Evolutionary conservation across 805 yeast genomes (phyloP), one percentile per base, ranked within the genome.

Genomic region (Torulaspora franciscae): DNA sequence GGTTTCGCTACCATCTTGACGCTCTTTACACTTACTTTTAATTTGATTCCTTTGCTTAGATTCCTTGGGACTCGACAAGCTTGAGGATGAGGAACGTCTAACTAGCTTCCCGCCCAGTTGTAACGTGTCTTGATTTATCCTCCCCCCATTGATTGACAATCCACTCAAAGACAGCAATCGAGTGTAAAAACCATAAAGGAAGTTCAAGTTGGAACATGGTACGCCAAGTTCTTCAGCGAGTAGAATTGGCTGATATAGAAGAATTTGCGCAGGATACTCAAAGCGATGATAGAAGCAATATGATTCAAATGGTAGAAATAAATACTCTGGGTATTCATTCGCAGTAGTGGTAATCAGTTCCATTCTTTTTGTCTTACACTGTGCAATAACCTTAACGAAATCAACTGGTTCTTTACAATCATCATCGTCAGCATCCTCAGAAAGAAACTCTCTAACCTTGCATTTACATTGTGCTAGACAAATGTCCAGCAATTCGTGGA

Each of bases 221-320:
- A 53, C 47, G 8, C 48, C 45, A 42, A 54, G 61, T 29, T 41
- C 51, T 19, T 52, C 54, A 2, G 62, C 64, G 24, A 64, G 40
- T 4, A 47, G 24, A 9, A 61, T 49, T 2, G 65, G 61, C 42
- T 63, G 67, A 14, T 54, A 49, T 9, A 64, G 46, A 24, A 64
- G 42, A 6, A 64, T 48, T 29, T 63, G 58, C 2, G 63, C 63
- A 2, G 68, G 68, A 48, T 52, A 63, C 40, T 61, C 67, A 29
- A 61, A 53, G 28, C 59, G 53, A 30, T 64, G 65, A 35, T 59
- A 61, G 43, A 63, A 64, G 45, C 65, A 64, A 44, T 64, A 64
- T n/a, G 65, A 54, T 49, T 64, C 68, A 50, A 62, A 64, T 11
- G 66, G 61, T 17, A 64, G 34, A 1, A 64, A 52, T 35, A 64